Evolutionary conservation across 208 protist genomes (phyloP).

Genomic region (Trypanosoma vivax): DNA sequence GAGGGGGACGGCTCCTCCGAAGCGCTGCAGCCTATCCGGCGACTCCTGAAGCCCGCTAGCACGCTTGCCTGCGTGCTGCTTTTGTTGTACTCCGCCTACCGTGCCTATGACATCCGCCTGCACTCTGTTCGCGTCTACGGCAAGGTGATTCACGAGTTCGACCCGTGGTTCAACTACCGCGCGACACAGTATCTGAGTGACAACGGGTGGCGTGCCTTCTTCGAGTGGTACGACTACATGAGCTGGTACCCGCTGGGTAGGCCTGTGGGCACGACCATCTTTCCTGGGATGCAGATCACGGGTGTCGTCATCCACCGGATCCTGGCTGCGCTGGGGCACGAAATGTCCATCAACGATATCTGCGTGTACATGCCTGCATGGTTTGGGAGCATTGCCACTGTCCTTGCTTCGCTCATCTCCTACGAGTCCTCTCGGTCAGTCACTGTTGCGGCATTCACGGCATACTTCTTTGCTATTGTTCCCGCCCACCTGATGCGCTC

Average conservation of each 20-base stretch:
- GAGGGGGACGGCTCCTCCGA: no score
- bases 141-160: slow-evolving; percentile 90
- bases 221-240: slow-evolving; percentile 98
- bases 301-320: slow-evolving; percentile 82
- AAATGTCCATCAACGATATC: slow-evolving; percentile 92
- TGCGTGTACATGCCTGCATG: slow-evolving; percentile 94
- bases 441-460: slow-evolving; percentile 74
- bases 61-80: no score
- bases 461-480: slow-evolving; percentile 53
- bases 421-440: slow-evolving; percentile 69
- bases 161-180: slow-evolving; percentile 92
- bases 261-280: slow-evolving; percentile 96
- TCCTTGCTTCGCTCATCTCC: slow-evolving; percentile 81
- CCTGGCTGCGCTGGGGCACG: slow-evolving; percentile 64
- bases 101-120: slow-evolving; percentile 55
- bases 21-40: no score
- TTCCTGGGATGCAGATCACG: slow-evolving; percentile 97
- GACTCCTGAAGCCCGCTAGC: no score
- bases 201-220: slow-evolving; percentile 94
- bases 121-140: slow-evolving; percentile 71
- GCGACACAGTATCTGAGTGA: slow-evolving; percentile 84
- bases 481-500: slow-evolving; percentile 94
- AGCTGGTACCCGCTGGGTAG: slow-evolving; percentile 97
- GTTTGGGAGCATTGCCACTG: slow-evolving; percentile 89
- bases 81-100: no score